Evolutionary conservation across 495 filamentous ascomycete species (phyloP).

Genomic region (Trichoderma virens): DNA sequence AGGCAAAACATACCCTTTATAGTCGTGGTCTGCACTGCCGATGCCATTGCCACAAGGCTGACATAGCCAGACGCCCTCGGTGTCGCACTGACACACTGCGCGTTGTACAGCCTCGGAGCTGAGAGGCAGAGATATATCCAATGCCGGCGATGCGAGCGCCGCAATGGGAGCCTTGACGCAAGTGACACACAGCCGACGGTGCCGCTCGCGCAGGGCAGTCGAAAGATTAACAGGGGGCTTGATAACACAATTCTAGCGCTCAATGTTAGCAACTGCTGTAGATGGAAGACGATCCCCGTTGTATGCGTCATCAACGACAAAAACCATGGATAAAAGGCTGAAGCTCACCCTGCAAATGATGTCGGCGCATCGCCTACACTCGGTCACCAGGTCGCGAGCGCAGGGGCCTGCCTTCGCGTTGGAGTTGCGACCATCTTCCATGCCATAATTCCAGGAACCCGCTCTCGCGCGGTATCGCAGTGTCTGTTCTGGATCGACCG

Average conservation of each 20-base stretch:
- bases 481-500: slow-evolving; percentile 38
- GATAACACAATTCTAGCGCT: slow-evolving; percentile 69
- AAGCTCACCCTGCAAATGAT: slow-evolving; percentile 68
- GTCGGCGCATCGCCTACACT: slow-evolving; percentile 68
- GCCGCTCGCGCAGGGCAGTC: slow-evolving; percentile 54
- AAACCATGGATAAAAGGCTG: not conserved
- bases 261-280: not conserved
- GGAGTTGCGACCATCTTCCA: slow-evolving; percentile 31
- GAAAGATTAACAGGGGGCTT: slow-evolving; percentile 66
- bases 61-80: slow-evolving; percentile 68
- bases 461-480: slow-evolving; percentile 44
- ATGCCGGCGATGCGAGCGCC: slow-evolving; percentile 28
- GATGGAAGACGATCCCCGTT: not conserved
- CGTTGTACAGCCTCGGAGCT: slow-evolving; percentile 41
- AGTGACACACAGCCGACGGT: slow-evolving; percentile 68
- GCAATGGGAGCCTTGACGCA: slow-evolving; percentile 62
- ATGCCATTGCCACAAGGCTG: slow-evolving; percentile 66
- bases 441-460: slow-evolving; percentile 44
- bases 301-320: no score
- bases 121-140: slow-evolving; percentile 21
- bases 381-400: slow-evolving; percentile 75
- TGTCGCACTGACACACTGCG: slow-evolving; percentile 59
- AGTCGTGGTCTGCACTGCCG: slow-evolving; percentile 60
- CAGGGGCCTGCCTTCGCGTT: slow-evolving; percentile 65
- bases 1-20: slow-evolving; percentile 39